Conservation (phyloP, 2,329 filamentous ascomycete species). For the Cladosporium sp. region DNA sequence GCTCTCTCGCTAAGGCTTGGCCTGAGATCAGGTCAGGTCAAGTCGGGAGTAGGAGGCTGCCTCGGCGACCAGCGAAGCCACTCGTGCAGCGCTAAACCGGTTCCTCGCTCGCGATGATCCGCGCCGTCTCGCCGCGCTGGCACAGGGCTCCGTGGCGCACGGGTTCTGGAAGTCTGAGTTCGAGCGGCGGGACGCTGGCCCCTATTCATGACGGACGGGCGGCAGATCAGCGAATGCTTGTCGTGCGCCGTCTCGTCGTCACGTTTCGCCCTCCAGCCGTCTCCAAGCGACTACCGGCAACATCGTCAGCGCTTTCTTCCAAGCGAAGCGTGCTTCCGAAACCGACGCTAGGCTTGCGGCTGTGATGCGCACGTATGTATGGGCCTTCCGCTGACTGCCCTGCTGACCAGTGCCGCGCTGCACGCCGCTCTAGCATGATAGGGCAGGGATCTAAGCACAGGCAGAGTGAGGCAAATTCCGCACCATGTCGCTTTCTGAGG, state of each 20-base stretch:
- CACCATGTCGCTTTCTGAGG: not conserved
- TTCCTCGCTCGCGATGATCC: constrained; percentile 1
- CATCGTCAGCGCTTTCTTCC: not conserved
- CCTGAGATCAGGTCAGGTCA: not conserved
- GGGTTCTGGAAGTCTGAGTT: constrained; percentile 3
- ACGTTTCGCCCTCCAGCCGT: not conserved
- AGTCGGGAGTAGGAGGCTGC: not conserved
- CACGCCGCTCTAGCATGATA: not conserved
- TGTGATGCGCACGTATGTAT: not conserved
- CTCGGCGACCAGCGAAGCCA: constrained; percentile 5
- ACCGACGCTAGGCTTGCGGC: not conserved
- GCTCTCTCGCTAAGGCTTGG: not conserved
- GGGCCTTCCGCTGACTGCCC: not conserved
- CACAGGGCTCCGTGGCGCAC: constrained; percentile 9
- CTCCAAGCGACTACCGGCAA: not conserved
- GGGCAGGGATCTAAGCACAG: not conserved
- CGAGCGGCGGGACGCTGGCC: constrained; percentile 1
- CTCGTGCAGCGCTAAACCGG: constrained; percentile 3
- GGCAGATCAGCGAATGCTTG: constrained; percentile 13
- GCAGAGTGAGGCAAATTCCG: constrained; percentile 5
- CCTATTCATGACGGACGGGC: constrained; percentile 1
- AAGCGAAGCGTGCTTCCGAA: not conserved
- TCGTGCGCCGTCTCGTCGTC: constrained; percentile 3
- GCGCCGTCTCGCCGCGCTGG: constrained; percentile 7
- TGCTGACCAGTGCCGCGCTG: constrained; percentile 3